phyloP scores from a whole-genome alignment of 2,329 filamentous ascomycete genomes.

The Fonsecaea nubica region DNA sequence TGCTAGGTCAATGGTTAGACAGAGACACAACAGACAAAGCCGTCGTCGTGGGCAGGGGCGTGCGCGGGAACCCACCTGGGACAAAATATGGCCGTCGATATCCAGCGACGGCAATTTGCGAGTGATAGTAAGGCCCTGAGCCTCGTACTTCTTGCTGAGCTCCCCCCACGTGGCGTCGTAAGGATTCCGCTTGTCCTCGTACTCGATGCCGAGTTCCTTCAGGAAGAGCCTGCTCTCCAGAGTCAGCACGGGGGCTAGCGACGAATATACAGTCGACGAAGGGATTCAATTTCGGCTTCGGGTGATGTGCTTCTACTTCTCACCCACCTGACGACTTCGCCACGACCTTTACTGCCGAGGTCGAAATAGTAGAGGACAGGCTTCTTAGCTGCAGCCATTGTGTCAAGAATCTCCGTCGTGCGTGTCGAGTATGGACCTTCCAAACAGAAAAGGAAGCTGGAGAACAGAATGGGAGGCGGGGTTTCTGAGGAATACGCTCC shows the following conservation, averaged over 20 bases:
- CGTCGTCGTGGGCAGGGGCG: background rate
- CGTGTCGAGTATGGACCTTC: too few species aligned
- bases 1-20: conserved; percentile 36
- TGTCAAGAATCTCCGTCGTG: background rate
- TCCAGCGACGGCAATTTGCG: conserved; percentile 47
- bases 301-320: conserved; percentile 11
- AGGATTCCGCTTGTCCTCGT: conserved; percentile 43
- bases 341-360: conserved; percentile 42
- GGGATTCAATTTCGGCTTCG: too few species aligned
- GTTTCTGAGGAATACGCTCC: too few species aligned
- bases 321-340: conserved; percentile 42
- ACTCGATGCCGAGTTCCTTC: conserved; percentile 42
- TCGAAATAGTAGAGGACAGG: conserved; percentile 41
- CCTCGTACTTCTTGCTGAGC: conserved; percentile 42
- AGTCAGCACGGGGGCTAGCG: background rate
- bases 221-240: conserved; percentile 41
- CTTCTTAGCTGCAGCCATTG: conserved; percentile 15
- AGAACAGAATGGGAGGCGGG: too few species aligned
- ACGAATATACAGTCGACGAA: background rate
- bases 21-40: background rate
- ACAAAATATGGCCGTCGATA: conserved; percentile 46
- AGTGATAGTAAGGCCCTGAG: conserved; percentile 42
- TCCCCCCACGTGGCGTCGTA: conserved; percentile 42
- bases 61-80: conserved; percentile 23
- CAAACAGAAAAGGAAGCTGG: too few species aligned